Evolutionary conservation across 805 yeast genomes (phyloP).

Genomic region (Myxozyma vanderwaltii): DNA sequence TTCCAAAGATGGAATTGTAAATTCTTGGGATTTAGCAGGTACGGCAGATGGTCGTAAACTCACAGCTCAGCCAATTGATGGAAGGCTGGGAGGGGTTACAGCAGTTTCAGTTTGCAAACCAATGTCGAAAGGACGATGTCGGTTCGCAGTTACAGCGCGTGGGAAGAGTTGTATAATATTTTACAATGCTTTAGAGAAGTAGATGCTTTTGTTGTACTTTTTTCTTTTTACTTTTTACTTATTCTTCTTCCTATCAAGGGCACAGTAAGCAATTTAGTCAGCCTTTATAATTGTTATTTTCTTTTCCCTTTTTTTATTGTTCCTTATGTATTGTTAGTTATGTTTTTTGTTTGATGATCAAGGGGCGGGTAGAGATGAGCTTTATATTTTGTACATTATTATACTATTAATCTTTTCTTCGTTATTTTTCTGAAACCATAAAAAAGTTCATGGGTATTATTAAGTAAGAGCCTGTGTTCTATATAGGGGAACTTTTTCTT

Average conservation of each 20-base stretch:
- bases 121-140: background rate
- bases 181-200: background rate
- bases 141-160: conserved; percentile 13
- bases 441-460: too few species aligned
- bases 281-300: too few species aligned
- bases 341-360: too few species aligned
- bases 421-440: too few species aligned
- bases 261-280: too few species aligned
- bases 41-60: background rate
- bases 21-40: conserved; percentile 14
- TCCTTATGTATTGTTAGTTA: too few species aligned
- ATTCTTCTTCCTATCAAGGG: background rate
- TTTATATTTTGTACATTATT: too few species aligned
- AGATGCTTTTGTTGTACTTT: background rate
- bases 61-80: conserved; percentile 1
- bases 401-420: too few species aligned
- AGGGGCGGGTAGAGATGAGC: too few species aligned
- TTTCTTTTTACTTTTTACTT: background rate
- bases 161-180: conserved; percentile 17
- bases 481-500: too few species aligned
- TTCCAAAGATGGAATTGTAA: conserved; percentile 27
- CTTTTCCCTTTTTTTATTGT: too few species aligned
- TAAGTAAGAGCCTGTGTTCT: too few species aligned
- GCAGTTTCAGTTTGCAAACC: conserved; percentile 5
- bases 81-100: conserved; percentile 26